Conservation (phyloP, 2,329 filamentous ascomycete species). For the Cladobotryum protrusum region DNA sequence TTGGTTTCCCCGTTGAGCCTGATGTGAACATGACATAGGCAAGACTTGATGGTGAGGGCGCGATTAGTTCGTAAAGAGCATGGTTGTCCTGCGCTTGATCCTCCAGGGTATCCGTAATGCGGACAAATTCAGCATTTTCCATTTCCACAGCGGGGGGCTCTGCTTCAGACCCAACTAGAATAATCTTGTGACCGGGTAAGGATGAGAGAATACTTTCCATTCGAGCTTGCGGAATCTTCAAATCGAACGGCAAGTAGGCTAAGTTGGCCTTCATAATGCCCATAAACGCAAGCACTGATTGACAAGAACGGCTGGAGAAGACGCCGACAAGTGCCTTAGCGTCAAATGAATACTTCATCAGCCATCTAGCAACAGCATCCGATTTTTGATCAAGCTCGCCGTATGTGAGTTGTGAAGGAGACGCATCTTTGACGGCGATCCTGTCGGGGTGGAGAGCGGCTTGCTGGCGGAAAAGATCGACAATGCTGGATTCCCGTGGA, state of each 20-base stretch:
- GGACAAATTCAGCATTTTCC: conserved; percentile 10
- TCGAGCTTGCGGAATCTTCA: conserved; percentile 13
- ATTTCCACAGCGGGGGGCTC: conserved; percentile 1
- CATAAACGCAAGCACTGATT: conserved; percentile 17
- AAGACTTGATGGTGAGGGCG: conserved; percentile 1
- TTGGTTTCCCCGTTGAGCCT: conserved; percentile 1
- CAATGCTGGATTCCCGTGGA: conserved; percentile 15
- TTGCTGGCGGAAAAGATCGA: conserved; percentile 20
- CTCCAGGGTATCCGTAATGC: conserved; percentile 36
- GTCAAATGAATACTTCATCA: conserved; percentile 4
- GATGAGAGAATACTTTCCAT: conserved; percentile 16
- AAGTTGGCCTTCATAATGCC: conserved; percentile 22
- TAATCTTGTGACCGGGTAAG: conserved; percentile 8
- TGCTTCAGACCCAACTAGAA: conserved; percentile 12
- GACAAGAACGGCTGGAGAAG: conserved; percentile 14
- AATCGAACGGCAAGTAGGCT: conserved; percentile 21
- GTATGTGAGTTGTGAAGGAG: conserved; percentile 13
- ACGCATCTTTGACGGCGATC: conserved; percentile 17
- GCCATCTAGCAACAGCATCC: conserved; percentile 14
- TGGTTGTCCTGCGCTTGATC: conserved; percentile 5
- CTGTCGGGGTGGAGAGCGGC: conserved; percentile 10
- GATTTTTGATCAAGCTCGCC: conserved; percentile 15
- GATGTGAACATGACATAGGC: conserved; percentile 5
- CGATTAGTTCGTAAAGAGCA: not conserved
- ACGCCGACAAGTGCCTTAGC: conserved; percentile 17